phyloP scores from a whole-genome alignment of 1,284 basidiomycete species.

The Ganoderma lingzhi region DNA sequence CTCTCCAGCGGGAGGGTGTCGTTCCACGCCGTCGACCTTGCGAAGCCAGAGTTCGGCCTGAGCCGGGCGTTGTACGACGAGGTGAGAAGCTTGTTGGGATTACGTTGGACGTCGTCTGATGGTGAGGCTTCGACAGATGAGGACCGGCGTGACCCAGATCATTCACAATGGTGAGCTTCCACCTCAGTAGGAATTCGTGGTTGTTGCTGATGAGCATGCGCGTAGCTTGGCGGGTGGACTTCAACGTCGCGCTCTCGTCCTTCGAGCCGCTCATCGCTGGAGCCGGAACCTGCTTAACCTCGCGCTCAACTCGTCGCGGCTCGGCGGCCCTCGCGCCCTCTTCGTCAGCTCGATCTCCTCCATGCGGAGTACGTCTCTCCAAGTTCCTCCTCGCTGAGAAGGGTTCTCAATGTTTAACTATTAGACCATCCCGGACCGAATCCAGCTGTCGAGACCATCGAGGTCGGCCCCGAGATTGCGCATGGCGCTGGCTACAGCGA shows the following conservation, averaged over 20 bases:
- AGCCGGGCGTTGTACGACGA: slow-evolving; percentile 24
- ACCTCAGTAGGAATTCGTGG: neutral
- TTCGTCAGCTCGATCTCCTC: slow-evolving; percentile 40
- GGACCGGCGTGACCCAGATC: slow-evolving; percentile 34
- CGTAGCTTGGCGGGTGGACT: slow-evolving; percentile 53
- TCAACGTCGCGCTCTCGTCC: slow-evolving; percentile 45
- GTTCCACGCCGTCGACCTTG: slow-evolving; percentile 31
- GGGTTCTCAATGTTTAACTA: neutral
- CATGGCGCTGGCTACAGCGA: slow-evolving; percentile 31
- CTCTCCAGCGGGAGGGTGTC: slow-evolving; percentile 24
- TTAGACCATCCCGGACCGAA: slow-evolving; percentile 19
- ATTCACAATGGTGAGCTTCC: slow-evolving; percentile 45
- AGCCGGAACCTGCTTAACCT: slow-evolving; percentile 51
- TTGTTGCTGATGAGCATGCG: neutral
- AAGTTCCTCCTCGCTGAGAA: no score
- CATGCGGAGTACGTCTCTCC: slow-evolving; percentile 22
- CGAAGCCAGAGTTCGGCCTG: slow-evolving; percentile 30
- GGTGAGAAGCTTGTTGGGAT: slow-evolving; percentile 14
- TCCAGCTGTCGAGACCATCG: slow-evolving; percentile 19
- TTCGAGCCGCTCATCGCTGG: slow-evolving; percentile 48
- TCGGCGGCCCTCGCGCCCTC: slow-evolving; percentile 33
- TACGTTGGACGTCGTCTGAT: neutral
- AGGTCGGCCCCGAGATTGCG: slow-evolving; percentile 21
- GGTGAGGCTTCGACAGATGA: slow-evolving; percentile 24
- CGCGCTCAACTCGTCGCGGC: slow-evolving; percentile 41